Base-by-base conservation (phyloP, 768 basidiomycete genomes). In the Rhizopogon vulgaris region DNA sequence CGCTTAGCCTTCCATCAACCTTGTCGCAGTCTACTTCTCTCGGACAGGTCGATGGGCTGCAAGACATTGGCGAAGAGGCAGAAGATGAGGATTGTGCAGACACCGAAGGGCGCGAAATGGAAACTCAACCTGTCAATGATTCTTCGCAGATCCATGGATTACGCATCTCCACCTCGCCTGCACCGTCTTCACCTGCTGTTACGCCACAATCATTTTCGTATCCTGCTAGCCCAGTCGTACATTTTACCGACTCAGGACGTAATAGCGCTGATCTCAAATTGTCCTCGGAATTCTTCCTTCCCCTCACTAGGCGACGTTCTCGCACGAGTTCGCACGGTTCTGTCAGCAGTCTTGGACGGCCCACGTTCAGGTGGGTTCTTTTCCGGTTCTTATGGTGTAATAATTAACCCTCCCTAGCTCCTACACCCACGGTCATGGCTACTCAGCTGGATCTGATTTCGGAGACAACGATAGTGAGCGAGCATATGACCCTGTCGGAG, bases 131-230 rank as follows among this genome's bases (percentile, higher is more conserved):
- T 4, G 59, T 54, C 11, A 59, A 59, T 8, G 54, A 61, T 53
- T 41, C 40, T 38, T 61, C 70, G 4, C 74, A 77, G 53, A 77
- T 84, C 36, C 80, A 83, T 47, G 82, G 83, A 9, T 63, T 85
- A 57, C 73, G 79, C 55, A 79, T 84, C 45, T 74, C 72, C 30
- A 84, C 79, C 0, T 59, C 69, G 0, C 71, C 74, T 6, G 52
- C 69, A 6, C 65, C 72, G 28, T 60, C 62, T 42, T 59, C 57
- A 22, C 57, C 65, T 25, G 55, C 58, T 42, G 46, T 56, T 30
- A 52, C 59, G 11, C 66, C 70, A 3, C 57, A 69, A 45, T 58
- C 58, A 38, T 58, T 45, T 60, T 65, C 59, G 38, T 52, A 58
- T 45, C 62, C 55, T 37, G 41, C 58, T 37, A 68, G 55, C 52